Evolutionary conservation across 1,284 basidiomycete species (phyloP), one percentile per base, ranked within the genome.

Genomic region (Cryptococcus sp.): DNA sequence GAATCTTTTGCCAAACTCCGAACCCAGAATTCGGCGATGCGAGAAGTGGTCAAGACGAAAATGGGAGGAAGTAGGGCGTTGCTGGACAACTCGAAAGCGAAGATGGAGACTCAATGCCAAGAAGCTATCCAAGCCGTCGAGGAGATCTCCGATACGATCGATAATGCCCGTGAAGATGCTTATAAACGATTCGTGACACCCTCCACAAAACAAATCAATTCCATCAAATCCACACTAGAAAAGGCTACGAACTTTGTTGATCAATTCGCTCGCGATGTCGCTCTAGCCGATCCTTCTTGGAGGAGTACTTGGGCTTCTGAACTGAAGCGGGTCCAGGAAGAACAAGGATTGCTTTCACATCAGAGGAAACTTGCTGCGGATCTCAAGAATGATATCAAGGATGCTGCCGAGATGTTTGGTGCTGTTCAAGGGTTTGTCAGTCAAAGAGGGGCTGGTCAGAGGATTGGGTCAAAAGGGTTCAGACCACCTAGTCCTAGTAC

Each of bases 251-350:
- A 78, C 16, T 86, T 92, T 71, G 79, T 98, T 36, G 81, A 85
- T 54, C 85, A 83, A 59, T 79, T 98, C 48, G 84, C 85, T 61
- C 83, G 86, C 58, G 91, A 94, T 70, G 87, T 98, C 61, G 83
- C 85, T 61, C 87, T 88, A 3, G 83, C 96, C 64, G 92, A 89
- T 67, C 92, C 94, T 46, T 89, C 89, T 80, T 98, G 94, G 94
- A 91, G 94, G 78, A 91, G 94, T 80, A 97, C 93, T 22, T 98
- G 94, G 94, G 89, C 90, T 64, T 84, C 88, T 65, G 94, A 98
- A 77, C 75, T 98, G 70, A 88, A 91, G 77, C 90, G 91, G 61
- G 93, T 98, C 55, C 88, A 98, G 43, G 93, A 97, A 72, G 94
- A 98, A 75, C 94, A 98, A 72, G 88, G 93, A 63, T 88, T 96